Conservation (phyloP, 2,329 filamentous ascomycete genomes). For the Cylindrodendrum hubeiense region DNA sequence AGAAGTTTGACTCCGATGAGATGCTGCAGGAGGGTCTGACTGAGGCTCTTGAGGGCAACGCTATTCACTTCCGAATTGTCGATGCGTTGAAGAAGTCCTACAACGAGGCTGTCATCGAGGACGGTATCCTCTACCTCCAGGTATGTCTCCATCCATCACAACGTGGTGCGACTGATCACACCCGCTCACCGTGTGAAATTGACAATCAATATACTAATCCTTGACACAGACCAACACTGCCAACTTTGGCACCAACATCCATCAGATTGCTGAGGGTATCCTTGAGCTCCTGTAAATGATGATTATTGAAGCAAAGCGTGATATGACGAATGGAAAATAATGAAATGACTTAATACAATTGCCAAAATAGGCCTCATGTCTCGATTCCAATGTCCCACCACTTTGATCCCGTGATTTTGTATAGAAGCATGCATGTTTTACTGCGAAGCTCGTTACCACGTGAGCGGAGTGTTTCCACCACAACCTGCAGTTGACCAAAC, state of each 20-base stretch:
- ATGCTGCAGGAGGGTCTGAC: constrained; percentile 62
- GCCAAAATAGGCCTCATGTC: background rate
- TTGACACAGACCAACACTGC: constrained; percentile 48
- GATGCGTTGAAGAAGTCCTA: constrained; percentile 57
- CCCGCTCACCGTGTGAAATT: background rate
- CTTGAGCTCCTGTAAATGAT: constrained; percentile 49
- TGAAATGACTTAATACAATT: background rate
- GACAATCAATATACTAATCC: background rate
- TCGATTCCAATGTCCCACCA: background rate
- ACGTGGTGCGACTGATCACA: no score
- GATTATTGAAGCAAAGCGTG: background rate
- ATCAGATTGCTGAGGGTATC: constrained; percentile 50
- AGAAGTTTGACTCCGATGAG: constrained; percentile 63
- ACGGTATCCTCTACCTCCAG: constrained; percentile 64
- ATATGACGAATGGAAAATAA: constrained; percentile 1
- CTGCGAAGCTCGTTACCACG: no score
- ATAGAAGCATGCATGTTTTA: background rate
- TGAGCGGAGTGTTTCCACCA: no score
- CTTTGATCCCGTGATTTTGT: background rate
- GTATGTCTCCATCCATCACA: constrained; percentile 43
- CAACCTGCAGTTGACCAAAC: no score
- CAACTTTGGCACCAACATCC: constrained; percentile 53
- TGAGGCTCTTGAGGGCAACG: constrained; percentile 58
- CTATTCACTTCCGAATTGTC: constrained; percentile 61
- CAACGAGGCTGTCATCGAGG: constrained; percentile 61